These are phyloP conservation scores for Cyanidium caldarium DNA, from an alignment of 23 red algal genomes.

Conservation along the genomic window DNA sequence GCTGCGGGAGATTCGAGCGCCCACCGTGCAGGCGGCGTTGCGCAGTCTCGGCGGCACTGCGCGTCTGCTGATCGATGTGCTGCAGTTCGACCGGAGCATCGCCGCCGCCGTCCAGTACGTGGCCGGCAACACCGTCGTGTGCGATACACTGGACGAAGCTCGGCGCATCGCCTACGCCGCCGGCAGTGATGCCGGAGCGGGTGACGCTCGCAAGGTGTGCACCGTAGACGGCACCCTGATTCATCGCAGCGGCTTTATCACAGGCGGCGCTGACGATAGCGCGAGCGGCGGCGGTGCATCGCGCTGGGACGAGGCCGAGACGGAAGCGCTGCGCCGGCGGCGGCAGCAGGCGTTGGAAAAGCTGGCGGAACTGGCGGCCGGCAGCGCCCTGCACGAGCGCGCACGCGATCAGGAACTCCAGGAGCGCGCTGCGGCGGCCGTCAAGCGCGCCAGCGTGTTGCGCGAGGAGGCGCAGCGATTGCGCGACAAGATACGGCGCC, in stretches of 20 bases:
- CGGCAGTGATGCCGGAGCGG: slow-evolving; percentile 21
- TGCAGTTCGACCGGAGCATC: slow-evolving; percentile 43
- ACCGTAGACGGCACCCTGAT: slow-evolving; percentile 86
- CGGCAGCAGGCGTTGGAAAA: slow-evolving; percentile 23
- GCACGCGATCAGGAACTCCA: no score
- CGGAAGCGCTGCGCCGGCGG: slow-evolving; percentile 30
- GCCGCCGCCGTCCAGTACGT: slow-evolving; percentile 67
- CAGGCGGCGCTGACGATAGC: slow-evolving; percentile 35
- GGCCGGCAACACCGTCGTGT: slow-evolving; percentile 57
- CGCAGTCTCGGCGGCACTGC: slow-evolving; percentile 66
- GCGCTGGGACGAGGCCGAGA: slow-evolving; percentile 53
- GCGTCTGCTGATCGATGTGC: slow-evolving; percentile 62
- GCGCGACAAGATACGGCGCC: no score
- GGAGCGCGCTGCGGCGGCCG: no score
- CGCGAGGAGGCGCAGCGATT: no score
- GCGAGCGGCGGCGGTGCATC: slow-evolving; percentile 22
- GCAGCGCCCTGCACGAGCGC: no score
- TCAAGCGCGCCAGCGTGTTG: no score
- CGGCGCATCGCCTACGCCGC: slow-evolving; percentile 35
- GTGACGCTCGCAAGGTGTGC: slow-evolving; percentile 62
- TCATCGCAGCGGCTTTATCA: slow-evolving; percentile 86
- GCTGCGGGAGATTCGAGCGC: slow-evolving; percentile 45
- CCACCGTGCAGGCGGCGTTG: slow-evolving; percentile 57
- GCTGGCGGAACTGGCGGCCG: slow-evolving; percentile 28
- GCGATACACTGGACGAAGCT: slow-evolving; percentile 91